Evolutionary conservation across 371 early-diverging fungal species (phyloP).

Genomic region (Actinomortierella ambigua): DNA sequence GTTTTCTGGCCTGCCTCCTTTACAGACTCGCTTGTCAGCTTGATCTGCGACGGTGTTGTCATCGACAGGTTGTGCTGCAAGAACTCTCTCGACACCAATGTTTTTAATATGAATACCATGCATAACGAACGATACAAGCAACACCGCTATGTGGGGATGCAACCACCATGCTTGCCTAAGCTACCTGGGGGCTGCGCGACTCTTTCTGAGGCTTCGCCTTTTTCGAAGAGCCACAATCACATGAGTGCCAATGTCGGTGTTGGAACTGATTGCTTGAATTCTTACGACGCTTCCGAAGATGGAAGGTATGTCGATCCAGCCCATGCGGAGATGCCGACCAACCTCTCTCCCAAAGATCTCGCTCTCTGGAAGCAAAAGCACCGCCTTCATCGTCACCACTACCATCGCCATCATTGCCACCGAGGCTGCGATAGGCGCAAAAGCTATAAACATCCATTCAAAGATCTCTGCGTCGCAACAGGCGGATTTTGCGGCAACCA

Average conservation of each 20-base stretch:
- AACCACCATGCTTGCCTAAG: slow-evolving; percentile 4
- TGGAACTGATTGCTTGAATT: too few relatives aligned
- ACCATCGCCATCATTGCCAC: too few relatives aligned
- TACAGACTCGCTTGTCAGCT: slow-evolving; percentile 8
- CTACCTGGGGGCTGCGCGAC: background rate
- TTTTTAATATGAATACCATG: background rate
- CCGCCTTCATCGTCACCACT: too few relatives aligned
- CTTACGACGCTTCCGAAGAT: too few relatives aligned
- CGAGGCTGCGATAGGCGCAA: too few relatives aligned
- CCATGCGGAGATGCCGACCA: too few relatives aligned
- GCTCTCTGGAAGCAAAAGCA: too few relatives aligned
- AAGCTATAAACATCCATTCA: slow-evolving; percentile 11
- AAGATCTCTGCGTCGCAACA: slow-evolving; percentile 5
- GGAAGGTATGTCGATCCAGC: too few relatives aligned
- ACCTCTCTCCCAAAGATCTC: too few relatives aligned
- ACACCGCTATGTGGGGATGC: slow-evolving; percentile 3
- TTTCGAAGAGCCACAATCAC: background rate
- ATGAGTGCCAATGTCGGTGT: too few relatives aligned
- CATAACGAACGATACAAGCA: background rate
- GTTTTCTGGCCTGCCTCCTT: too few relatives aligned
- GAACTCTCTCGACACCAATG: background rate
- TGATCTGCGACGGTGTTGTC: slow-evolving; percentile 10
- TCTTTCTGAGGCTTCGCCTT: background rate
- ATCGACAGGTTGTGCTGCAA: slow-evolving; percentile 15
- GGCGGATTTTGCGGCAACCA: slow-evolving; percentile 10